Conservation (phyloP, 1,139 yeast genomes). For the Candida labiduridarum region DNA sequence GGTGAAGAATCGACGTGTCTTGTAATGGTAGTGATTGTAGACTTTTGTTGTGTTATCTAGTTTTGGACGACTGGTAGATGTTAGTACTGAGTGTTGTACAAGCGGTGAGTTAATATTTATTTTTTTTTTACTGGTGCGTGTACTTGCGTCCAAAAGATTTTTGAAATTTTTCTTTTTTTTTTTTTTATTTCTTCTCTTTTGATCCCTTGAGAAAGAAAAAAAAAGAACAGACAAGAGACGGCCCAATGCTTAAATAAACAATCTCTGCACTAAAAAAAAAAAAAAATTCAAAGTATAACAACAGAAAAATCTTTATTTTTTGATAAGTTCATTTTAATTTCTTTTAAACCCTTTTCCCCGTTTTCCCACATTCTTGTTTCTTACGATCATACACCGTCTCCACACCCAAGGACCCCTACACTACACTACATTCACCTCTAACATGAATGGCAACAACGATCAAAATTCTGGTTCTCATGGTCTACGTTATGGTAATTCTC, state of each 20-base stretch:
- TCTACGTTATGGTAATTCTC: not conserved
- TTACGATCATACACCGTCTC: not conserved
- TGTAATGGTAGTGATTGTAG: no score
- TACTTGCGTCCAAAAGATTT: not conserved
- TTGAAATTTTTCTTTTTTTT: no score
- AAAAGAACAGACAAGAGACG: no score
- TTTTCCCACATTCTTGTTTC: not conserved
- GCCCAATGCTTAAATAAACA: no score
- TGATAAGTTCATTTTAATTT: not conserved
- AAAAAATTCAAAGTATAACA: no score
- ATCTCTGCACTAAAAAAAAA: no score
- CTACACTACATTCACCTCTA: not conserved
- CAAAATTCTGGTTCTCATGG: not conserved
- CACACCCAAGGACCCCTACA: no score
- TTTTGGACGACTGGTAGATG: not conserved
- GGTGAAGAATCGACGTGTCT: no score
- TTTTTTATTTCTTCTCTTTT: not conserved
- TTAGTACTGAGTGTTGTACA: no score
- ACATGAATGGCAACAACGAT: constrained; percentile 1
- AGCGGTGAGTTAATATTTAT: not conserved
- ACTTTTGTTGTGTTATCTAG: not conserved
- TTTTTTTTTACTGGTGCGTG: no score
- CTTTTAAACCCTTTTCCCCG: not conserved
- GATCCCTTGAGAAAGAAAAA: not conserved
- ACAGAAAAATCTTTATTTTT: not conserved